A percentile compares a stretch with the other conserved stretches of the same genome.
These are phyloP conservation scores for Talaromyces sp. DNA, from an alignment of 2,329 filamentous ascomycete genomes.

Conservation along the genomic window DNA sequence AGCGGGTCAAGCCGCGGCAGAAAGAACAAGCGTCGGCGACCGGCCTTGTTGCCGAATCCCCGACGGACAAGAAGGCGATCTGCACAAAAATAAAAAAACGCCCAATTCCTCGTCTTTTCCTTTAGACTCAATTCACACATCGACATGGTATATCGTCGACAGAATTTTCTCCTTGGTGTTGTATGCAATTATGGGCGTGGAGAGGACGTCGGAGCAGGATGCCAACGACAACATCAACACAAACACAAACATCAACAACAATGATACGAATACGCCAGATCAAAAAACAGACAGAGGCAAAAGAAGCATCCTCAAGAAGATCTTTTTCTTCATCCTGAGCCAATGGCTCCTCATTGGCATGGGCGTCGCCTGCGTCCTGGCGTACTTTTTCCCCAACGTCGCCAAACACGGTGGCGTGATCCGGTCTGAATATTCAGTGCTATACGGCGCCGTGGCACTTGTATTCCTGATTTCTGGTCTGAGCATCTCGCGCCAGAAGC, in stretches of 20 bases:
- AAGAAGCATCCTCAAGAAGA: constrained; percentile 15
- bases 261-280: background rate
- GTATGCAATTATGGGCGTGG: background rate
- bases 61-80: background rate
- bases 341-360: constrained; percentile 65
- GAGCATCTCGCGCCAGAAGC: constrained; percentile 59
- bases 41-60: background rate
- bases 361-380: constrained; percentile 48
- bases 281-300: background rate
- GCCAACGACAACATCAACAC: background rate
- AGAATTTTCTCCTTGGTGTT: background rate
- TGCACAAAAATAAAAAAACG: background rate
- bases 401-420: constrained; percentile 43
- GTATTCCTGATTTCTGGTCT: constrained; percentile 69
- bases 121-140: background rate
- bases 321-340: constrained; percentile 33
- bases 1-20: background rate
- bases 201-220: background rate
- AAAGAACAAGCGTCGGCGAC: background rate
- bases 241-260: background rate
- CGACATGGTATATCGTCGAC: background rate
- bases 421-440: constrained; percentile 42
- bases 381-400: constrained; percentile 49
- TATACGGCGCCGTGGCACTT: constrained; percentile 64
- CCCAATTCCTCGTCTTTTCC: background rate